These are phyloP conservation scores for Apocynum venetum DNA, from an alignment of 257 asterid species.

Conservation along the genomic window DNA sequence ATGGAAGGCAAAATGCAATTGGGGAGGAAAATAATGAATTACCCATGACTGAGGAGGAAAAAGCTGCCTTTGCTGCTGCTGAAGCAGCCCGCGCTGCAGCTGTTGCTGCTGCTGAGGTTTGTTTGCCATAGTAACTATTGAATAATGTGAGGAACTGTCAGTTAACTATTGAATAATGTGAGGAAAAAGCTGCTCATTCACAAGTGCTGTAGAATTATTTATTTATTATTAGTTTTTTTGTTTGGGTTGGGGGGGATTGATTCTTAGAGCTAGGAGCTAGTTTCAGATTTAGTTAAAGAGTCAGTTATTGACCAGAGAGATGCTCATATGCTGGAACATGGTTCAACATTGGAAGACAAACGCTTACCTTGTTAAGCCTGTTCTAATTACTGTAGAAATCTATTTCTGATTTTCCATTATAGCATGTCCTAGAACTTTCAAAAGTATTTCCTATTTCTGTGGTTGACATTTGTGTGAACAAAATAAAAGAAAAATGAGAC, in stretches of 20 bases:
- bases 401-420: background rate
- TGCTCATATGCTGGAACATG: background rate
- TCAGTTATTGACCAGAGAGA: background rate
- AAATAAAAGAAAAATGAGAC: background rate
- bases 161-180: too few relatives aligned
- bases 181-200: background rate
- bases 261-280: background rate
- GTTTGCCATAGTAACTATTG: constrained; percentile 16
- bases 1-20: constrained; percentile 35
- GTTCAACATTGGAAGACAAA: background rate
- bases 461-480: background rate
- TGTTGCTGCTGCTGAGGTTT: constrained; percentile 93
- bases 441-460: background rate
- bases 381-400: background rate
- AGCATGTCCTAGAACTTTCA: background rate
- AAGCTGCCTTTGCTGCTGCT: constrained; percentile 85
- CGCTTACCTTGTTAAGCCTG: background rate
- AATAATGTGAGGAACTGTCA: background rate
- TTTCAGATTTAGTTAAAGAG: background rate
- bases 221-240: background rate
- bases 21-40: constrained; percentile 44
- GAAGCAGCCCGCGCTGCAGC: constrained; percentile 96
- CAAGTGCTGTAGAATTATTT: background rate
- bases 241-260: background rate
- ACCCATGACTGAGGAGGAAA: constrained; percentile 85